Evolutionary conservation across 805 yeast genomes (phyloP).

Genomic region (Komagataella phaffii): DNA sequence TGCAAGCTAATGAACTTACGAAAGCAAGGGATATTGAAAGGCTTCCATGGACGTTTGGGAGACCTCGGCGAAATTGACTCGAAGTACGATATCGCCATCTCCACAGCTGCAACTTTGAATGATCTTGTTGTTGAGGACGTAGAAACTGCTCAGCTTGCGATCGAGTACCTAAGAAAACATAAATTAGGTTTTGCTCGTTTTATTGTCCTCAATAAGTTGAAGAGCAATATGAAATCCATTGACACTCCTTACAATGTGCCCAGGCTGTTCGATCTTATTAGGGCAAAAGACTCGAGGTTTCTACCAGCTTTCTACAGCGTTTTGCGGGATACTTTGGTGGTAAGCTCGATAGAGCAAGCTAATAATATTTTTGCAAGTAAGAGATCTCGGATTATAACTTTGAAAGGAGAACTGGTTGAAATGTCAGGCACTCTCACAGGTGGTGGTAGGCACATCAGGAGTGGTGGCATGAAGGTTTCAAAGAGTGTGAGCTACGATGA

Average conservation of each 20-base stretch:
- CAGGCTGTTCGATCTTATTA: constrained; percentile 73
- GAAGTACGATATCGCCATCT: constrained; percentile 81
- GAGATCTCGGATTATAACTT: constrained; percentile 81
- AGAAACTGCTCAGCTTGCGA: constrained; percentile 45
- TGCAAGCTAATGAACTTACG: constrained; percentile 55
- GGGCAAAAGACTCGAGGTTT: constrained; percentile 53
- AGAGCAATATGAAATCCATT: constrained; percentile 42
- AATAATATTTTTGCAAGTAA: constrained; percentile 64
- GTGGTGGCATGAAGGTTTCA: constrained; percentile 59
- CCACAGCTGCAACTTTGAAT: constrained; percentile 87
- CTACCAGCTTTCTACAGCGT: constrained; percentile 85
- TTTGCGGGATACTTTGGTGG: constrained; percentile 78
- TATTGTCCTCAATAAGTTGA: constrained; percentile 63
- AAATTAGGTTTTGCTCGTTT: constrained; percentile 84
- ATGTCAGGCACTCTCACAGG: constrained; percentile 94
- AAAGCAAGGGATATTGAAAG: constrained; percentile 69
- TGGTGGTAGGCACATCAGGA: constrained; percentile 64
- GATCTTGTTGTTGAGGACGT: constrained; percentile 84
- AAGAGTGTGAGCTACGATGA: constrained; percentile 35
- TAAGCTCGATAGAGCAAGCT: constrained; percentile 66
- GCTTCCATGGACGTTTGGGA: constrained; percentile 85
- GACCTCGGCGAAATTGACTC: constrained; percentile 87
- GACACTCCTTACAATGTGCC: constrained; percentile 67
- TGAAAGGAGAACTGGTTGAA: constrained; percentile 86
- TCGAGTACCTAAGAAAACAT: constrained; percentile 70